Evolutionary conservation across 768 basidiomycete genomes (phyloP).

Genomic region (Collybia sordida): DNA sequence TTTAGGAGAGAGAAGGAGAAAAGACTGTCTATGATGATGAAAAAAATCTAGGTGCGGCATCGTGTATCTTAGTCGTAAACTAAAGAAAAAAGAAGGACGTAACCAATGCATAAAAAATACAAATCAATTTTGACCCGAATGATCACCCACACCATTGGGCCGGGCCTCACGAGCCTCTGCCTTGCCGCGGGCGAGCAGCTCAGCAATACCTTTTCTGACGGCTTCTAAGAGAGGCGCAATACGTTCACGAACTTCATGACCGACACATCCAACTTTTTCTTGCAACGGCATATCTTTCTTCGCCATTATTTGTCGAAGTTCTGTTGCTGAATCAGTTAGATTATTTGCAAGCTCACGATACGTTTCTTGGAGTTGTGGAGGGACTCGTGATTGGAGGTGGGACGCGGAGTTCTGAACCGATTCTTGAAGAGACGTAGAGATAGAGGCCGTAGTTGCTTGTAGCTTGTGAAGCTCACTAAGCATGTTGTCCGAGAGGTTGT

Average conservation of each 20-base stretch:
- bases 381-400: conserved; percentile 45
- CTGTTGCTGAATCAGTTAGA: conserved; percentile 46
- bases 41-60: no score
- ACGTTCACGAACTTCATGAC: conserved; percentile 57
- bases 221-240: conserved; percentile 62
- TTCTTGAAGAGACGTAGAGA: conserved; percentile 43
- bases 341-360: conserved; percentile 50
- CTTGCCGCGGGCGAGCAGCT: conserved; percentile 31
- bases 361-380: conserved; percentile 57
- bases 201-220: conserved; percentile 39
- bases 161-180: conserved; percentile 5
- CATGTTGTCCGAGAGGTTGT: conserved; percentile 65
- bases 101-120: no score
- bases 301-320: conserved; percentile 53
- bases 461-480: conserved; percentile 65
- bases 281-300: conserved; percentile 54
- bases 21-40: no score
- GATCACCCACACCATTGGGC: background rate
- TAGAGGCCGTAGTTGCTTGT: conserved; percentile 53
- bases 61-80: no score
- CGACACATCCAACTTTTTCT: conserved; percentile 61
- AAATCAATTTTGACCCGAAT: no score
- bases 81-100: no score
- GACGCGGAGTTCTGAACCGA: conserved; percentile 34
- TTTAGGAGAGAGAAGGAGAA: no score